Conservation (phyloP, 345 rosid genomes). For the Hypericum perforatum region DNA sequence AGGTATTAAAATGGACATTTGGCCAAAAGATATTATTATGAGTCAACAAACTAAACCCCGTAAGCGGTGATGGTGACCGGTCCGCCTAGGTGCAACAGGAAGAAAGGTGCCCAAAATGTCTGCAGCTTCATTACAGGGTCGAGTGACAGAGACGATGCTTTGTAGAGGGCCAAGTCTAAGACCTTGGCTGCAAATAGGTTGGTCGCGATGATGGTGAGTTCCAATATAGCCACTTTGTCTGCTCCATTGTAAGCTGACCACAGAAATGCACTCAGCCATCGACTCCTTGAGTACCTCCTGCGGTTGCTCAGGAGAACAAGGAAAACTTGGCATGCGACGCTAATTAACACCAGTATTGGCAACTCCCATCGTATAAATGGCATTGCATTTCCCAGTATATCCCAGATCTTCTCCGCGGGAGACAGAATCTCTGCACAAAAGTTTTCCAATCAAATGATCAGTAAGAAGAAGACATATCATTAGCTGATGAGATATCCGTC, state of each 20-base stretch:
- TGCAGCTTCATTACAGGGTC: conserved; percentile 1
- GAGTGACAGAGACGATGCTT: background rate
- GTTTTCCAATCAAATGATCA: too few relatives aligned
- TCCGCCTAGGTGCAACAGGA: conserved; percentile 26
- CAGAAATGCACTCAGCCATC: background rate
- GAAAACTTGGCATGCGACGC: conserved; percentile 16
- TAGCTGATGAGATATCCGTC: too few relatives aligned
- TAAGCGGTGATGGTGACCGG: conserved; percentile 21
- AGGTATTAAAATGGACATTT: too few relatives aligned
- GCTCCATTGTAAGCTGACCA: conserved; percentile 25
- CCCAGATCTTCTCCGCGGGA: too few relatives aligned
- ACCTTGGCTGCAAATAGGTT: background rate
- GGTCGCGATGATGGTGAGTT: conserved; percentile 18
- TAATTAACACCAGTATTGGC: conserved; percentile 8
- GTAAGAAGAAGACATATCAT: too few relatives aligned
- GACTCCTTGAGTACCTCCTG: conserved; percentile 2
- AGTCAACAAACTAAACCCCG: background rate
- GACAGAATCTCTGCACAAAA: too few relatives aligned
- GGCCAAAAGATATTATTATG: too few relatives aligned
- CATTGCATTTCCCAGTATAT: background rate
- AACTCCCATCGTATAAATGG: conserved; percentile 24
- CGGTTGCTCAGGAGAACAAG: conserved; percentile 10
- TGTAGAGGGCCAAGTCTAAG: background rate
- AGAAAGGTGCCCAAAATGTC: conserved; percentile 26
- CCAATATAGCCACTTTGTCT: conserved; percentile 18